Evolutionary conservation across 306 rosid genomes (phyloP).

Genomic region (Purshia tridentata): DNA sequence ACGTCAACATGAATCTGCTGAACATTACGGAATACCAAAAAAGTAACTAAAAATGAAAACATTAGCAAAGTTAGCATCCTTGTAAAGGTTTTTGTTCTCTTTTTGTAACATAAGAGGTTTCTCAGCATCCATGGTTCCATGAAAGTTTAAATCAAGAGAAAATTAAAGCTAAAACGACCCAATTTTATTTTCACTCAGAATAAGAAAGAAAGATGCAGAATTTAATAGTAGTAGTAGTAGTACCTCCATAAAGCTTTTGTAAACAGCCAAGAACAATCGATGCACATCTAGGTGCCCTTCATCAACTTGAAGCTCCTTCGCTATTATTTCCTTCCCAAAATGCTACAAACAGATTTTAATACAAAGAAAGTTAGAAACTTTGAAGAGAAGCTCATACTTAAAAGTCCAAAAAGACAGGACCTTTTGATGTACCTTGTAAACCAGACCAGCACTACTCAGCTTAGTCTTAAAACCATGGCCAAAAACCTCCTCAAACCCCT

Average conservation of each 20-base stretch:
- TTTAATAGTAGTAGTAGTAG: background rate
- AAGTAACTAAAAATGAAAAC: background rate
- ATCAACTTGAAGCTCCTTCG: constrained; percentile 84
- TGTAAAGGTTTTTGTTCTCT: background rate
- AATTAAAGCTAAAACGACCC: background rate
- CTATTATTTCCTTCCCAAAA: constrained; percentile 90
- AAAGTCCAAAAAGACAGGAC: background rate
- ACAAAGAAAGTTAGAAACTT: constrained; percentile 1
- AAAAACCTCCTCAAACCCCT: constrained; percentile 86
- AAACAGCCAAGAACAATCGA: constrained; percentile 71
- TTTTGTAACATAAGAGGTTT: background rate
- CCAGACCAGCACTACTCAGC: constrained; percentile 95
- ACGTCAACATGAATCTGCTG: background rate
- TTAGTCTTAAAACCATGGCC: constrained; percentile 89
- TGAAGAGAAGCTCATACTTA: background rate
- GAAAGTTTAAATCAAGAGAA: background rate
- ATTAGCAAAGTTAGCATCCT: background rate
- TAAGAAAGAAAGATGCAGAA: background rate
- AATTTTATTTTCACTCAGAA: background rate
- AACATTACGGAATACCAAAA: background rate
- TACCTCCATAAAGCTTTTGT: constrained; percentile 99
- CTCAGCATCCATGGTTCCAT: background rate
- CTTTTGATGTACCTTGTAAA: constrained; percentile 62
- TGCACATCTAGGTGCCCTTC: constrained; percentile 76
- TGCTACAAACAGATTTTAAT: constrained; percentile 44